phyloP scores from a whole-genome alignment of 805 yeast genomes.

The Pichia rugopelliculosa region DNA sequence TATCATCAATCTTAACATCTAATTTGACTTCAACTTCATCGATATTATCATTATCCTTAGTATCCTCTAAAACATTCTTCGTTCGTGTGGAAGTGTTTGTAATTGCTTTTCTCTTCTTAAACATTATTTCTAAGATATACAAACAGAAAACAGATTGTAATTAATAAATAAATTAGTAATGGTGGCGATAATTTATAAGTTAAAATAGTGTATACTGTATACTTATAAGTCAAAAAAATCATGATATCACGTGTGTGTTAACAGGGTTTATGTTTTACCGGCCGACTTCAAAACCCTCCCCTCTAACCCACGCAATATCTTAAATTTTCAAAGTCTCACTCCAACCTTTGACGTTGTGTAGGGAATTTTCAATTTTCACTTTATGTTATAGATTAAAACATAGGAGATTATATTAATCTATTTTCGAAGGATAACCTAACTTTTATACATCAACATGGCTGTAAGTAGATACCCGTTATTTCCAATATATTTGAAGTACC shows the following conservation, averaged over 20 bases:
- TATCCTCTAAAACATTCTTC: not conserved
- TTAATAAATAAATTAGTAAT: no score
- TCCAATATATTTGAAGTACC: not conserved
- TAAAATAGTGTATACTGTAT: no score
- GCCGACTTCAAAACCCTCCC: not conserved
- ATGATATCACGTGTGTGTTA: not conserved
- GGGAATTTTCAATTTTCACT: no score
- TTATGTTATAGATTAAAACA: not conserved
- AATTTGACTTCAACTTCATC: not conserved
- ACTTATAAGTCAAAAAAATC: not conserved
- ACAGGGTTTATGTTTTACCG: not conserved
- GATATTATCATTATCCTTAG: not conserved
- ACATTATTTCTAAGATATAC: no score
- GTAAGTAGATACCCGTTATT: conserved; percentile 15
- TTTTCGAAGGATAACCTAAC: conserved; percentile 4
- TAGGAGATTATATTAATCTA: no score
- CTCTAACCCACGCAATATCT: not conserved
- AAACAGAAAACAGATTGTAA: no score
- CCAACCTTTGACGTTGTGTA: no score
- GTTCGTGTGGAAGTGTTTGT: not conserved
- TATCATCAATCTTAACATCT: not conserved
- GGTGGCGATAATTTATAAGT: no score
- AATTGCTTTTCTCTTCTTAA: conserved; percentile 31
- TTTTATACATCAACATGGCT: conserved; percentile 21
- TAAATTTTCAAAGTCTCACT: no score